Evolutionary conservation across 495 filamentous ascomycete species (phyloP), one percentile per base, ranked within the genome.

Genomic region (Hypoxylon rickii): DNA sequence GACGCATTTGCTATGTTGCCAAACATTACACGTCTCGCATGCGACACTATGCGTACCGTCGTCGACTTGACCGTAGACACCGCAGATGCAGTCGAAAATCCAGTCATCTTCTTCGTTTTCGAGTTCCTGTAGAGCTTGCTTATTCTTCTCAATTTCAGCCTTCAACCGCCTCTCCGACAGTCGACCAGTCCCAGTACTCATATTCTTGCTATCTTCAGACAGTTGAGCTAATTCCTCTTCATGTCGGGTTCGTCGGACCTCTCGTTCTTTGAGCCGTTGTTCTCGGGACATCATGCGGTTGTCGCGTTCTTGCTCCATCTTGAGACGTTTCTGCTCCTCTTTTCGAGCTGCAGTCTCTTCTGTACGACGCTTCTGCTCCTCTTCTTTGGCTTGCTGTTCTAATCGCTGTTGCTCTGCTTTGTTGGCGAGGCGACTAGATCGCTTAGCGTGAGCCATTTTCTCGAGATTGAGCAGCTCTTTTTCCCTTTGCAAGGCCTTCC

Each of bases 71-170:
- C 94, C 93, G 70, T 96, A 86, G 20, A 88, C 81, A 19, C 91
- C 91, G 70, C 94, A 98, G 11, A 87, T 81, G 70, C 94, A 98
- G 65, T 97, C 94, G 66, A 98, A 97, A 22, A 90, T 79, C 94
- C 94, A 97, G 44, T 93, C 83, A 10, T 91, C 89, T 41, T 93
- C 87, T 63, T 92, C 83, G 1, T 79, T 76, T 36, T 81, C 79
- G 13, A 95, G 75, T 42, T 89, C 83, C 42, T 86, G 81, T 26
- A 96, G 70, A 26, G 85, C 87, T 71, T 84, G 85, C 69, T 86
- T 83, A 31, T 84, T 87, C 68, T 79, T 85, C 51, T 90, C 89
- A 52, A 92, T 85, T 64, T 93, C 87, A 3, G 84, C 83, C 63
- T 88, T 85, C 34, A 89, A 77, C 60, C 90, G 85, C 20, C 92